Base-by-base conservation (phyloP, 306 rosid genomes). In the Inga oerstediana region DNA sequence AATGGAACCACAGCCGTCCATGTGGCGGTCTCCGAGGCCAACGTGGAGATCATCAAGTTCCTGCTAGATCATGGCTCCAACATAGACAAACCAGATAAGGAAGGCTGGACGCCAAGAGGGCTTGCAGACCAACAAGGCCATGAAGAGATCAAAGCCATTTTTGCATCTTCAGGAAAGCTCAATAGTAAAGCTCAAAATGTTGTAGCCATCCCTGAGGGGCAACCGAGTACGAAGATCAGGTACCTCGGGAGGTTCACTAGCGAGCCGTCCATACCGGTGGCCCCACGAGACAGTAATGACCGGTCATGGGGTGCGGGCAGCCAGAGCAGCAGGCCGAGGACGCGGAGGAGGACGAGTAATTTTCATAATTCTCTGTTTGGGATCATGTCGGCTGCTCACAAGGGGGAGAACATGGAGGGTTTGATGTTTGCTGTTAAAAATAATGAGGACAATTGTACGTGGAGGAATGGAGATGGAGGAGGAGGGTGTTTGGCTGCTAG, bases 321-420 rank as follows among this genome's bases (percentile, higher is more conserved):
- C 79, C 90, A 90, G 4, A 67, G 24, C 5, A 15, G 72, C 5
- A 15, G 72, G 46, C 95, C 95, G 0, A 85, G 8, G 41, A 37
- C 1, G 6, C 5, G 98, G 83, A 93, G 97, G 46, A 86, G 90
- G 85, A 84, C 75, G 17, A 90, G 72, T 82, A 94, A 89, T 85
- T 94, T 85, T 68, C 89, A 92, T 75, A 97, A 97, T 82, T 89
- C 86, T 94, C 95, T 97, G 51, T 90, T 97, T 34, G 97, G 97
- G 56, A 84, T 97, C 79, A 80, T 91, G 86, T 81, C 94, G 20
- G 75, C 84, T 44, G 87, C 86, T 35, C 35, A 94, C 94, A 93
- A 91, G 77, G 91, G 81, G 70, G 92, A 79, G 17, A 41, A 65
- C 71, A 65, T 83, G 82, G 32, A 74, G 19, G 41, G 34, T 14